Evolutionary conservation across 345 rosid species (phyloP).

Genomic region (Eucalyptus microcorys): DNA sequence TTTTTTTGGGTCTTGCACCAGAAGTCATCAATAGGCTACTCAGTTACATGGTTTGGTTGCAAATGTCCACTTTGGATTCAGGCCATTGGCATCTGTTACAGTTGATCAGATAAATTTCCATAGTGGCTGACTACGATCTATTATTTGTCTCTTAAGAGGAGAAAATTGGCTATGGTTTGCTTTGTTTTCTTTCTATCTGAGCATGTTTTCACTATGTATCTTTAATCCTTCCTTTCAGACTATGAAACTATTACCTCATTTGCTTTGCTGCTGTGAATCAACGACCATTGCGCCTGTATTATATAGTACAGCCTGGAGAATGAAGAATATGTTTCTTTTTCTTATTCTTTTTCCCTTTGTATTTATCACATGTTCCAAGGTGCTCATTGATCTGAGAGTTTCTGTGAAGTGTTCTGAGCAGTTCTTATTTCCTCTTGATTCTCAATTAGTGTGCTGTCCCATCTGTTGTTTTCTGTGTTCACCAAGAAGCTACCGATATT

Average conservation of each 20-base stretch:
- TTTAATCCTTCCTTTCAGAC: no score
- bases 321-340: no score
- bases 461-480: background rate
- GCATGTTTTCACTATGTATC: background rate
- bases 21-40: background rate
- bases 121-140: background rate
- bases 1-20: background rate
- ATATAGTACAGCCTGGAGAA: no score
- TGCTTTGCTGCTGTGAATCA: no score
- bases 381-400: background rate
- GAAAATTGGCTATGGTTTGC: background rate
- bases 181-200: background rate
- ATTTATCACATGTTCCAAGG: background rate
- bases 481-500: background rate
- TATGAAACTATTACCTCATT: no score
- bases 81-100: background rate
- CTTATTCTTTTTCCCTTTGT: background rate
- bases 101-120: background rate
- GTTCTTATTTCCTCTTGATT: background rate
- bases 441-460: background rate
- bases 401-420: background rate
- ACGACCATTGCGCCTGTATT: no score
- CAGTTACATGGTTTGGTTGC: background rate
- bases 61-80: background rate
- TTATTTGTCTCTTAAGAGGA: background rate